Percentiles rank a stretch among this genome's conserved stretches.
These are phyloP conservation scores for Corymbia calophylla DNA, from an alignment of 441 rosid species.

Conservation along the genomic window DNA sequence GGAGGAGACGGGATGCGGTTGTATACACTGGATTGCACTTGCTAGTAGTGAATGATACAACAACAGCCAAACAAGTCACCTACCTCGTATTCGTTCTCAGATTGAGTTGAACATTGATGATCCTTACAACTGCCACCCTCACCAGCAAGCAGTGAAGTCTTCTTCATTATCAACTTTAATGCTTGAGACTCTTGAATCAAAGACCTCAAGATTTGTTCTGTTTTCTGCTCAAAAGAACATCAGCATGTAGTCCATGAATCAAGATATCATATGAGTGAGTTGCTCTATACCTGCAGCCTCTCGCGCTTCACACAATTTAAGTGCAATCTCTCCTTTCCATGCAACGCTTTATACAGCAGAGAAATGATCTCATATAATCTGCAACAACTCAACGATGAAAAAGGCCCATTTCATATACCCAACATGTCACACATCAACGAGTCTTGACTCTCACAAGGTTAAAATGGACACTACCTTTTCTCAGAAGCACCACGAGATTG, in stretches of 20 bases:
- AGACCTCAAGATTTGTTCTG: slow-evolving; percentile 29
- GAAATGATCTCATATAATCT: slow-evolving; percentile 50
- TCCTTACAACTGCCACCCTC: background rate
- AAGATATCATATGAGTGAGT: slow-evolving; percentile 2
- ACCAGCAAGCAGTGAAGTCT: background rate
- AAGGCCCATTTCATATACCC: background rate
- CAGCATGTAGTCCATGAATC: background rate
- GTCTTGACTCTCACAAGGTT: background rate
- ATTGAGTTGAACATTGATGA: background rate
- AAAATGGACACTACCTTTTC: slow-evolving; percentile 3
- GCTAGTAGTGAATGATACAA: background rate
- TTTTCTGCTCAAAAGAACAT: slow-evolving; percentile 38
- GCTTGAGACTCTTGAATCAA: slow-evolving; percentile 43
- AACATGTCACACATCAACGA: background rate
- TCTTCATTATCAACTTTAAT: slow-evolving; percentile 30
- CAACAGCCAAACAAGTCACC: background rate
- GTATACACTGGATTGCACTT: background rate
- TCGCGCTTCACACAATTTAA: slow-evolving; percentile 44
- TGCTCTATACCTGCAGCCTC: slow-evolving; percentile 48
- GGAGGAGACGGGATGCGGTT: background rate
- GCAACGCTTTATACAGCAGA: slow-evolving; percentile 44
- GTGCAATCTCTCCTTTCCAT: slow-evolving; percentile 63
- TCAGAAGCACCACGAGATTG: background rate
- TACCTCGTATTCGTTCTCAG: background rate
- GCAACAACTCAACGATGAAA: slow-evolving; percentile 23